phyloP scores from a whole-genome alignment of 306 rosid species.

The Vigna unguiculata region DNA sequence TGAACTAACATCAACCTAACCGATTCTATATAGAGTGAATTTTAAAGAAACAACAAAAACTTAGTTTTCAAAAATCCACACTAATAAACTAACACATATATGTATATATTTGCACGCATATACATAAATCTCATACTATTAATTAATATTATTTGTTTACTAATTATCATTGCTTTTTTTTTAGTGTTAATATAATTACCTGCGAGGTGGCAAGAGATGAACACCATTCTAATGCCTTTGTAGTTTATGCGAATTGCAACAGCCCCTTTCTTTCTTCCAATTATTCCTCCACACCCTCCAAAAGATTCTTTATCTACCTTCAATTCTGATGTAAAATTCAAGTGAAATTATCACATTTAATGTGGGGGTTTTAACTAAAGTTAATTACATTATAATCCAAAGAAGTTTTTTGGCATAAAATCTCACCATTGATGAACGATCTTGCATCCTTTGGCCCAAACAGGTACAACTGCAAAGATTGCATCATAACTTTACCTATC shows the following conservation, averaged over 20 bases:
- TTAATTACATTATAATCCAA: neutral
- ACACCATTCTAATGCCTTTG: constrained; percentile 67
- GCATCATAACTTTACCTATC: constrained; percentile 72
- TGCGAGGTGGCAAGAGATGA: constrained; percentile 83
- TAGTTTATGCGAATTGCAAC: constrained; percentile 71
- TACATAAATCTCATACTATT: too few species aligned
- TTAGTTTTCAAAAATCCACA: too few species aligned
- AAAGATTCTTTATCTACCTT: constrained; percentile 62
- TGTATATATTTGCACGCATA: too few species aligned
- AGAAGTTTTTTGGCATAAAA: neutral
- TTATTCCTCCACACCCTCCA: constrained; percentile 74
- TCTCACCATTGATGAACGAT: constrained; percentile 58
- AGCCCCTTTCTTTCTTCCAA: constrained; percentile 85
- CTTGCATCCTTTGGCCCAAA: constrained; percentile 67
- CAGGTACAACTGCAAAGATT: constrained; percentile 79
- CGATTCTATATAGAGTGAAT: too few species aligned
- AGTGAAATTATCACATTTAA: neutral
- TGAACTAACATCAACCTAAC: too few species aligned
- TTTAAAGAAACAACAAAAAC: too few species aligned
- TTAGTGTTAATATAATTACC: constrained; percentile 47
- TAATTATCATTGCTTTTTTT: too few species aligned
- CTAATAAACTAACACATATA: too few species aligned
- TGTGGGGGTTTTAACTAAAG: neutral
- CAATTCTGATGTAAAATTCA: constrained; percentile 48
- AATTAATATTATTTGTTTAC: too few species aligned